Base-by-base conservation (phyloP, 345 rosid genomes). In the Citrus inodora region DNA sequence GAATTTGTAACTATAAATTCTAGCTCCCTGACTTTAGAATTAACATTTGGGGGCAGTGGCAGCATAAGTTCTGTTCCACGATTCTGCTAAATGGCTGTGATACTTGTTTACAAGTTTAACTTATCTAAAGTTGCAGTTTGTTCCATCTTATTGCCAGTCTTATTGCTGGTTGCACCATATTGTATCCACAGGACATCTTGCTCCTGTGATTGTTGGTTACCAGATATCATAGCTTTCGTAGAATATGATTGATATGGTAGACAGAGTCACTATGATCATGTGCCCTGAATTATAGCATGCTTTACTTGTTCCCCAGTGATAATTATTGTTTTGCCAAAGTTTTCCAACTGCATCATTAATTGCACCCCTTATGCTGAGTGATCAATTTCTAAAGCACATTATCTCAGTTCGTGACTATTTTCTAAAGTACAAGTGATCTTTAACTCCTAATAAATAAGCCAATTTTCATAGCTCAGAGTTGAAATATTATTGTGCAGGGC, bases 401-500 rank as follows among this genome's bases (percentile, higher is more conserved):
- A 11, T 46, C 17, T 46, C 5, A 16, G 5, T 3, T 46, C 6
- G 1, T 59, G 62, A n/a, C 28, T 13, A 7, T 24, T 59, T n/a
- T n/a, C 9, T 59, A n/a, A 59, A 59, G 14, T n/a, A 9, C 4
- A 58, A 58, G 32, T 28, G 33, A 35, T 61, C 35, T 60, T 53
- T 61, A 28, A 51, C 67, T 59, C 4, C 40, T 37, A 35, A 33
- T 72, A 14, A n/a, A 24, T 25, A 40, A 69, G 56, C 56, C 58
- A 24, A 42, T 35, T 13, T 69, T 46, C 73, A 46, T 42, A 63
- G 7, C 35, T 27, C 32, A 63, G 21, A 78, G 24, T 56, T 56
- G 27, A 70, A 67, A 22, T 70, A 35, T 58, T 19, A 42, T 75
- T 81, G 65, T 77, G 67, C 88, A 97, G 99, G 99, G 99, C 19